Conservation (phyloP, 148 eudicot genomes). For the Rhododendron ferrugineum region DNA sequence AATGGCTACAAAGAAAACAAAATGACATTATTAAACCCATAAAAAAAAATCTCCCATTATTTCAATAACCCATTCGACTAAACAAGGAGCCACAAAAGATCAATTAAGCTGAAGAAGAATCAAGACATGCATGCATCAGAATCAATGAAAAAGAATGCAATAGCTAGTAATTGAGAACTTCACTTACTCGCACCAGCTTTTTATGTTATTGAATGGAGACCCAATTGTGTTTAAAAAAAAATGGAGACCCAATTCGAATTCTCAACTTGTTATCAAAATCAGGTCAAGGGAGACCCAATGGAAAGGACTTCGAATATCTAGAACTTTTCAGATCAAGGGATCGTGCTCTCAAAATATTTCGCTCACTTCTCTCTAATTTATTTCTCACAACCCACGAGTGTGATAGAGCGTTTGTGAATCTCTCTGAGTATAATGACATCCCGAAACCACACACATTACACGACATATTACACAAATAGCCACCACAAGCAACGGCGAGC, state of each 20-base stretch:
- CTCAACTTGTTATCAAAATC: background rate
- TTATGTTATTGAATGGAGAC: background rate
- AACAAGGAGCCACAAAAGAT: background rate
- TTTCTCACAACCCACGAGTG: too few relatives aligned
- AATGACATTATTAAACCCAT: background rate
- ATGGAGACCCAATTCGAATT: background rate
- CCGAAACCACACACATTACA: too few relatives aligned
- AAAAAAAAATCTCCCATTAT: background rate
- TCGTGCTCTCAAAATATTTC: too few relatives aligned
- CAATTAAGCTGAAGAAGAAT: background rate
- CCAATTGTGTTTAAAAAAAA: too few relatives aligned
- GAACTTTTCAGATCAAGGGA: too few relatives aligned
- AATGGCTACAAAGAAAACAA: too few relatives aligned
- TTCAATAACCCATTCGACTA: background rate
- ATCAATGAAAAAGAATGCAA: background rate
- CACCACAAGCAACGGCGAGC: too few relatives aligned
- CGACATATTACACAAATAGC: too few relatives aligned
- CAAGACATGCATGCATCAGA: background rate
- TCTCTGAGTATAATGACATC: too few relatives aligned
- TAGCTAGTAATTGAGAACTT: background rate
- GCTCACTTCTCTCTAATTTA: too few relatives aligned
- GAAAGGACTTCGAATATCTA: too few relatives aligned
- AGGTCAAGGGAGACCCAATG: background rate
- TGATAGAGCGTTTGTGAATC: too few relatives aligned
- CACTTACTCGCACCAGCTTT: conserved; percentile 7